Conservation (phyloP, 2,329 filamentous ascomycete species). For the Pochonia chlamydosporia region DNA sequence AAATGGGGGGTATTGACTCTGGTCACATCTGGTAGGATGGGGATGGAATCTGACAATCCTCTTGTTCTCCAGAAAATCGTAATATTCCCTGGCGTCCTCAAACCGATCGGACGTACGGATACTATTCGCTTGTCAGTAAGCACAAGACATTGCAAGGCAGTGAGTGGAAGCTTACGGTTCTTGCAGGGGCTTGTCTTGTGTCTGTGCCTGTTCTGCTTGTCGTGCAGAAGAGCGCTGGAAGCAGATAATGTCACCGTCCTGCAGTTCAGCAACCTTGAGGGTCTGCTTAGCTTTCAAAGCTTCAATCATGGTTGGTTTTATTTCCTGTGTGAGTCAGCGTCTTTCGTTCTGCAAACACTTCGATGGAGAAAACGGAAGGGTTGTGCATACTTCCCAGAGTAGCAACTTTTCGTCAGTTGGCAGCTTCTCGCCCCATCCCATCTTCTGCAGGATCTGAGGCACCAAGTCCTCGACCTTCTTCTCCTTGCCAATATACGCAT, state of each 20-base stretch:
- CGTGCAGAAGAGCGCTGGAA: constrained; percentile 66
- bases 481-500: constrained; percentile 81
- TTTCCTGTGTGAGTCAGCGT: constrained; percentile 52
- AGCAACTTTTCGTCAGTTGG: constrained; percentile 53
- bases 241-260: constrained; percentile 94
- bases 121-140: constrained; percentile 6
- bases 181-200: constrained; percentile 21
- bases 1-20: constrained; percentile 59
- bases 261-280: constrained; percentile 84
- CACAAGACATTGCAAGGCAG: background rate
- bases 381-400: constrained; percentile 65
- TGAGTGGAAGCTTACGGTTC: constrained; percentile 22
- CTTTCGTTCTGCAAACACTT: background rate
- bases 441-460: constrained; percentile 69
- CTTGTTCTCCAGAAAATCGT: constrained; percentile 87
- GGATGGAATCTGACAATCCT: constrained; percentile 74
- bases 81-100: constrained; percentile 77
- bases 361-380: background rate
- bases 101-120: constrained; percentile 40
- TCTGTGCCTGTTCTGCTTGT: constrained; percentile 30
- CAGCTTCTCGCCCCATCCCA: constrained; percentile 79
- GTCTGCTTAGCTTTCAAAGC: constrained; percentile 86
- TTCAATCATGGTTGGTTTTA: constrained; percentile 97
- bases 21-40: constrained; percentile 51
- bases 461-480: constrained; percentile 84